Evolutionary conservation across 2,329 filamentous ascomycete species (phyloP), one percentile per base, ranked within the genome.

Genomic region (Talaromyces sp.): DNA sequence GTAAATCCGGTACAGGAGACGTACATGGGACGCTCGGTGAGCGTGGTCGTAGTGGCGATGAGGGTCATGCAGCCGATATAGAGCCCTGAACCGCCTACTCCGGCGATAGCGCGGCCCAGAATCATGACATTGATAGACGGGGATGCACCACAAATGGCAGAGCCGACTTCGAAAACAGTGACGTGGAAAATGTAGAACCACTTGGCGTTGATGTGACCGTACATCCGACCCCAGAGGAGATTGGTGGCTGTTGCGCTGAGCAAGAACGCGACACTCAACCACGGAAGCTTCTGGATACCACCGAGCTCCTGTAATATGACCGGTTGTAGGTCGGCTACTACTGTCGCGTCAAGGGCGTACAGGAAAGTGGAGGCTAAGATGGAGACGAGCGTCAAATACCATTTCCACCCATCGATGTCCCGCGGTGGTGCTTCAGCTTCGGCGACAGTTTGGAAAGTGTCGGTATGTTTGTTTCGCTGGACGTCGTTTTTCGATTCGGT

Each of bases 111-210:
- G 58, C 78, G 74, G 6, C 76, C 78, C 7, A 76, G 66, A 63
- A 86, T 85, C n/a, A 86, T 68, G 22, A 80, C 80, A 65, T 79
- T 70, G 72, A 83, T 81, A 31, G 67, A 78, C 0, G 78, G 79
- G 0, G 82, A 79, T 0, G 73, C 80, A 41, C 81, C 82, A 4
- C 49, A 52, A 52, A 52, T 33, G 2, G 79, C 74, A 63, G 61
- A 69, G 0, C 75, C 76, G 37, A 63, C 67, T 57, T 75, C 71
- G 61, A 79, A 77, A 4, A 64, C 2, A 3, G 49, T 31, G 4
- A 52, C 22, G 24, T 52, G 49, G 14, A 52, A 52, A 13, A 58
- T 58, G 16, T 58, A 58, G n/a, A 58, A 31, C 56, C 39, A 39
- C 16, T 58, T 58, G 35, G 56, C 56, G 33, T 31, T 39, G 56